Percentiles rank a stretch among this genome's conserved stretches.
Evolutionary conservation across 192 early-diverging fungal genomes (phyloP).

Genomic region (Obelidium mucronatum): DNA sequence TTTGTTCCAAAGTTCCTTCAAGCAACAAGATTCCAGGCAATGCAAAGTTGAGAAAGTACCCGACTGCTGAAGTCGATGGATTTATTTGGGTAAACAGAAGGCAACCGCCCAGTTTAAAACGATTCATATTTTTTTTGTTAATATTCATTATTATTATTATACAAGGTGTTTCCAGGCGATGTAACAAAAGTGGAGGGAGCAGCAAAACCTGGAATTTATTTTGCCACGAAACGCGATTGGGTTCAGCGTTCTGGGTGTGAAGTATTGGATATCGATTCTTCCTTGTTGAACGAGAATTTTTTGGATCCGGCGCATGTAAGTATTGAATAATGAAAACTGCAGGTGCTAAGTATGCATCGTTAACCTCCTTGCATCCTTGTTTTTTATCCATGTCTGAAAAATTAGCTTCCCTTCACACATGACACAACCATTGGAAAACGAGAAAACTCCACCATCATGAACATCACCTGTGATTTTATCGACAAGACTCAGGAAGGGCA

Average conservation of each 20-base stretch:
- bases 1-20: conserved; percentile 45
- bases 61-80: conserved; percentile 35
- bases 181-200: conserved; percentile 13
- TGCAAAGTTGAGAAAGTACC: conserved; percentile 45
- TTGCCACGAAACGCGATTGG: conserved; percentile 21
- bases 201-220: conserved; percentile 30
- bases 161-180: conserved; percentile 39
- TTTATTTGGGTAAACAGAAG: conserved; percentile 40
- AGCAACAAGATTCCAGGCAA: conserved; percentile 41
- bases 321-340: no score
- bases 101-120: no score
- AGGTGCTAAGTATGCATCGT: not conserved
- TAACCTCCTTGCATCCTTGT: not conserved
- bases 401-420: conserved; percentile 43
- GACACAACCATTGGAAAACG: conserved; percentile 46
- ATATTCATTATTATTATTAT: not conserved
- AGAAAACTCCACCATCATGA: conserved; percentile 39
- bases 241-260: conserved; percentile 30
- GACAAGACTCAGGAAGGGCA: not conserved
- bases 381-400: not conserved
- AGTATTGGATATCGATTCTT: conserved; percentile 51
- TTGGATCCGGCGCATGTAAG: conserved; percentile 43
- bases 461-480: conserved; percentile 30
- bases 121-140: no score
- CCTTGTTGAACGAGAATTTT: conserved; percentile 49